These are phyloP conservation scores for Hyphopichia fennica DNA, from an alignment of 1,139 yeast species.

Conservation along the genomic window DNA sequence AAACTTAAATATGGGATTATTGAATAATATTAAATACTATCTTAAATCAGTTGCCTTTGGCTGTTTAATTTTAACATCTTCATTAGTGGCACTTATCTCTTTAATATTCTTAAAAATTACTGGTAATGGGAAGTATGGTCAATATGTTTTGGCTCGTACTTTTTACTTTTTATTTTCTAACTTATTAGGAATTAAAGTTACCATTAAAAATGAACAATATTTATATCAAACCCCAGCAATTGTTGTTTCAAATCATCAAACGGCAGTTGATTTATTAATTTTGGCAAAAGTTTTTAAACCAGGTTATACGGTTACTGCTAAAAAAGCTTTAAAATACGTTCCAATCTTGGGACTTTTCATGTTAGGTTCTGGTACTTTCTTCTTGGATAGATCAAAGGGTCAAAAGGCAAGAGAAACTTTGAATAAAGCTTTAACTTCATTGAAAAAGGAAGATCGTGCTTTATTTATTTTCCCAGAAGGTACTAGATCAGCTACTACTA, in stretches of 20 bases:
- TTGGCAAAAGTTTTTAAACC: constrained; percentile 84
- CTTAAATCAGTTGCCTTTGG: constrained; percentile 56
- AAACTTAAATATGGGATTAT: constrained; percentile 6
- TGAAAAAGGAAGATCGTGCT: constrained; percentile 64
- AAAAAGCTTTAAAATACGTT: constrained; percentile 74
- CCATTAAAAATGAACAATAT: constrained; percentile 54
- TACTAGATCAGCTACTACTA: constrained; percentile 76
- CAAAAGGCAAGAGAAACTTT: constrained; percentile 74
- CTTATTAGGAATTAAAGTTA: constrained; percentile 67
- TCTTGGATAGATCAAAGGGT: constrained; percentile 81
- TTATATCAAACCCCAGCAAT: constrained; percentile 74
- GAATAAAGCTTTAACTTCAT: constrained; percentile 60
- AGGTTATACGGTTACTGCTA: constrained; percentile 91
- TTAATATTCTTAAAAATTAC: constrained; percentile 64
- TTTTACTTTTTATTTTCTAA: constrained; percentile 63
- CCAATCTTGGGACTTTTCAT: constrained; percentile 98
- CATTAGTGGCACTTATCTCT: constrained; percentile 73
- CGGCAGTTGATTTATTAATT: constrained; percentile 77
- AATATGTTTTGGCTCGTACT: constrained; percentile 86
- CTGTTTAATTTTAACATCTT: constrained; percentile 55
- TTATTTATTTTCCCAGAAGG: constrained; percentile 94
- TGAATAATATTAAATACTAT: constrained; percentile 47
- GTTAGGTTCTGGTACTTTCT: constrained; percentile 87
- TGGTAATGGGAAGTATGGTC: constrained; percentile 80
- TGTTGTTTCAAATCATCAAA: constrained; percentile 87